These are phyloP conservation scores for Pestalotiopsis sp. DNA, from an alignment of 2,329 filamentous ascomycete genomes.

Conservation along the genomic window DNA sequence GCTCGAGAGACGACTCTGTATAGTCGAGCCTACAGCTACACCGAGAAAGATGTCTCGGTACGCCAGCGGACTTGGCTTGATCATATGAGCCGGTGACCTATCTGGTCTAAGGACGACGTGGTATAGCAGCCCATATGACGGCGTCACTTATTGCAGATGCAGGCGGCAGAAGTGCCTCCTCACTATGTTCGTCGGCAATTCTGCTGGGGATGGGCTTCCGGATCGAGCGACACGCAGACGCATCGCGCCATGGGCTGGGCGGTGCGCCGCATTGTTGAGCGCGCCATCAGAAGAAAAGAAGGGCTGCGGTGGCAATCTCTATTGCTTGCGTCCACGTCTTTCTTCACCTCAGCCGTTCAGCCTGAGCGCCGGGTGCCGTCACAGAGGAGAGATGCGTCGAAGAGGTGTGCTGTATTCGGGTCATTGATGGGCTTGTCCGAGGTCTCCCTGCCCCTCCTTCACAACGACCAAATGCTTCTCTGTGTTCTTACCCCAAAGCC, in stretches of 20 bases:
- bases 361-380: too few relatives aligned
- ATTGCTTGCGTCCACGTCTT: not conserved
- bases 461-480: not conserved
- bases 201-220: constrained; percentile 6
- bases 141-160: not conserved
- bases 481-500: not conserved
- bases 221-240: constrained; percentile 5
- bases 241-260: constrained; percentile 1
- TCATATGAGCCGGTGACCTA: not conserved
- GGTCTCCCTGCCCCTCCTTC: too few relatives aligned
- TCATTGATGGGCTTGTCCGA: too few relatives aligned
- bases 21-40: too few relatives aligned
- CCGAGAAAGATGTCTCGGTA: too few relatives aligned
- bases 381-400: too few relatives aligned
- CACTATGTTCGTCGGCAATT: not conserved
- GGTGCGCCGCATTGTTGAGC: not conserved
- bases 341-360: not conserved
- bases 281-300: not conserved
- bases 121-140: not conserved
- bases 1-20: too few relatives aligned
- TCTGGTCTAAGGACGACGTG: not conserved
- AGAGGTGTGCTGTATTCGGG: too few relatives aligned
- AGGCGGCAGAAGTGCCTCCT: not conserved
- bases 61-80: too few relatives aligned
- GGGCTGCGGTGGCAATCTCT: not conserved